phyloP scores from a whole-genome alignment of 768 basidiomycete species.

The Boletus eberwhitei region DNA sequence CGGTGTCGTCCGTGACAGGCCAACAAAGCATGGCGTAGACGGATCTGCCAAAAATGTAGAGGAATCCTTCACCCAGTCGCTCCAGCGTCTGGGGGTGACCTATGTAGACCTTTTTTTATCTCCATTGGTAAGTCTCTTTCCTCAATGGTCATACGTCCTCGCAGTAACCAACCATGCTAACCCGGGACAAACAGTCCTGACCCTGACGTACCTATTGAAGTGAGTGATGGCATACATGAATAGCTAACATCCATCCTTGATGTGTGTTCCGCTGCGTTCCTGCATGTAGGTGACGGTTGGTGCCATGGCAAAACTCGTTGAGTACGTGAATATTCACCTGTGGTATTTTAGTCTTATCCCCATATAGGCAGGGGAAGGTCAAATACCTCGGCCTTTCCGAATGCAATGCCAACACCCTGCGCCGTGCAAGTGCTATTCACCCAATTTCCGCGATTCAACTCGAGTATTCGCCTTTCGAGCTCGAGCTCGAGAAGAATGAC shows the following conservation, averaged over 20 bases:
- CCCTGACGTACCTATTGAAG: constrained; percentile 45
- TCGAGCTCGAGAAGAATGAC: constrained; percentile 45
- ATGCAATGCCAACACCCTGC: constrained; percentile 42
- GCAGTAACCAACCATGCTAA: not conserved
- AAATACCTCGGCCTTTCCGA: constrained; percentile 55
- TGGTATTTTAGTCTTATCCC: constrained; percentile 2
- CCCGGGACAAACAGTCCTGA: constrained; percentile 34
- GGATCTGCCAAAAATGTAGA: constrained; percentile 43
- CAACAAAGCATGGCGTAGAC: constrained; percentile 21
- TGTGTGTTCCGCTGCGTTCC: not conserved
- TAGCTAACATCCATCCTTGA: not conserved
- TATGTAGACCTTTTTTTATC: constrained; percentile 47
- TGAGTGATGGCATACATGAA: constrained; percentile 6
- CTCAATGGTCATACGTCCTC: no score
- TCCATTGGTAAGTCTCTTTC: constrained; percentile 35
- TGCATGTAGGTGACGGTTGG: constrained; percentile 36
- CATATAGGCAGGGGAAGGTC: constrained; percentile 36
- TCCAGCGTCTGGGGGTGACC: constrained; percentile 41
- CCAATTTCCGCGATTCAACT: constrained; percentile 49
- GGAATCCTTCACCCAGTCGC: constrained; percentile 36
- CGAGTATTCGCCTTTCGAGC: constrained; percentile 49
- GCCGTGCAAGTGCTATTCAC: constrained; percentile 49
- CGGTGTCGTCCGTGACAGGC: constrained; percentile 32
- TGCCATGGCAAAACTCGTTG: constrained; percentile 51
- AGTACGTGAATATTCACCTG: constrained; percentile 29